Percentiles rank a stretch among this genome's conserved stretches.
Evolutionary conservation across 306 rosid species (phyloP).

Genomic region (Citrullus colocynthis): DNA sequence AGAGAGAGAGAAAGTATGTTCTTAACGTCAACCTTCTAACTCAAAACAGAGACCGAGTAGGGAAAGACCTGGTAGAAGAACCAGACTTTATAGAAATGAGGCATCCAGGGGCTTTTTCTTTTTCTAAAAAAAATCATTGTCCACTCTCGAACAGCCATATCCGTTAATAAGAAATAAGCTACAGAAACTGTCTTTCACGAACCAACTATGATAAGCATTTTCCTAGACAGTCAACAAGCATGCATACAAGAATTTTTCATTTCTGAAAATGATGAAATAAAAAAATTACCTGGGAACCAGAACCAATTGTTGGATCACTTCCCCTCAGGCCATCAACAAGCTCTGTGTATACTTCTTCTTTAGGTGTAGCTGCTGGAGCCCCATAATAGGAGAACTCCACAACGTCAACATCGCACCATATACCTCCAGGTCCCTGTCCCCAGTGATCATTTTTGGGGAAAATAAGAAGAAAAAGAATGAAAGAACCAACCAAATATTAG

Average conservation of each 20-base stretch:
- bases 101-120: neutral
- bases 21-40: neutral
- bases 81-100: neutral
- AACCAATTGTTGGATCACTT: conserved; percentile 69
- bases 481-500: neutral
- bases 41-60: neutral
- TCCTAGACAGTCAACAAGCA: neutral
- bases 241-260: neutral
- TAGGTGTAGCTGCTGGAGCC: conserved; percentile 85
- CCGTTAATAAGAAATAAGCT: neutral
- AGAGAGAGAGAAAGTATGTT: neutral
- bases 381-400: conserved; percentile 95
- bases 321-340: conserved; percentile 93
- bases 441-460: conserved; percentile 3
- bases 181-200: neutral
- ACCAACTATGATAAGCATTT: neutral
- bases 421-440: conserved; percentile 97
- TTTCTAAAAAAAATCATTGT: no score
- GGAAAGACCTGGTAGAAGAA: neutral
- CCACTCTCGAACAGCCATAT: neutral
- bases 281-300: conserved; percentile 88
- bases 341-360: conserved; percentile 81
- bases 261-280: neutral
- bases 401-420: conserved; percentile 99
- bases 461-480: neutral